Percentiles rank a stretch among this genome's conserved stretches.
Conservation (phyloP, 1,284 basidiomycete species). For the Porodaedalea pini region DNA sequence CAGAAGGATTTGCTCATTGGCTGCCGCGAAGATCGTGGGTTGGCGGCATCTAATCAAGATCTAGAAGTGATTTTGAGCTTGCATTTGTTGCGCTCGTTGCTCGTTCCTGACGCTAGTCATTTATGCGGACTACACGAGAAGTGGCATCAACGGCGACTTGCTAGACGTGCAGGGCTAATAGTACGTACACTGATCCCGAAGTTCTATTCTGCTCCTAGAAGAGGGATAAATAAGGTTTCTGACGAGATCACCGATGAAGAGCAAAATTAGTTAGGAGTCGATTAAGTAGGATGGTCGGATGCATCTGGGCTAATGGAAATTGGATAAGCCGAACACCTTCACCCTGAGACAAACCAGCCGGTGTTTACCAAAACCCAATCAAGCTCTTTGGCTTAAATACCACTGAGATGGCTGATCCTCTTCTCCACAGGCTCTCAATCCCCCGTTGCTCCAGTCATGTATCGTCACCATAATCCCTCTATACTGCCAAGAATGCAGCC, state of each 20-base stretch:
- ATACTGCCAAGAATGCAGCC: slow-evolving; percentile 34
- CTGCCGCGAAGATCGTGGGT: slow-evolving; percentile 11
- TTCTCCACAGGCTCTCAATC: background rate
- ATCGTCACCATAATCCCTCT: slow-evolving; percentile 17
- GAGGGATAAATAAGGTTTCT: slow-evolving; percentile 13
- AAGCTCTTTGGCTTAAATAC: slow-evolving; percentile 21
- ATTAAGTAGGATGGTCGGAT: slow-evolving; percentile 1
- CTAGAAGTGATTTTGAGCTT: background rate
- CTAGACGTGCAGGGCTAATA: background rate
- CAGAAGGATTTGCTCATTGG: background rate
- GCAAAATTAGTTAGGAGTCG: slow-evolving; percentile 9
- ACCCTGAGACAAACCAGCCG: slow-evolving; percentile 1
- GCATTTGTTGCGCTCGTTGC: background rate
- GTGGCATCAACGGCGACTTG: slow-evolving; percentile 5
- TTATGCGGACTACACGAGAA: background rate
- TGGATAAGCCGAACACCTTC: slow-evolving; percentile 11
- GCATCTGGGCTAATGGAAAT: slow-evolving; percentile 4
- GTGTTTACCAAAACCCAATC: slow-evolving; percentile 19
- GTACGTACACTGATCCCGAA: slow-evolving; percentile 13
- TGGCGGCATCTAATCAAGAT: slow-evolving; percentile 3
- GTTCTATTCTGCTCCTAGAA: slow-evolving; percentile 14
- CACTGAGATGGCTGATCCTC: slow-evolving; percentile 3
- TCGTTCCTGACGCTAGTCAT: slow-evolving; percentile 14
- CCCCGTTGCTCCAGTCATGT: slow-evolving; percentile 12
- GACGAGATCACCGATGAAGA: slow-evolving; percentile 10